These are phyloP conservation scores for Pontederia crassipes DNA, from an alignment of 176 grass and related monocot genomes.

Conservation along the genomic window DNA sequence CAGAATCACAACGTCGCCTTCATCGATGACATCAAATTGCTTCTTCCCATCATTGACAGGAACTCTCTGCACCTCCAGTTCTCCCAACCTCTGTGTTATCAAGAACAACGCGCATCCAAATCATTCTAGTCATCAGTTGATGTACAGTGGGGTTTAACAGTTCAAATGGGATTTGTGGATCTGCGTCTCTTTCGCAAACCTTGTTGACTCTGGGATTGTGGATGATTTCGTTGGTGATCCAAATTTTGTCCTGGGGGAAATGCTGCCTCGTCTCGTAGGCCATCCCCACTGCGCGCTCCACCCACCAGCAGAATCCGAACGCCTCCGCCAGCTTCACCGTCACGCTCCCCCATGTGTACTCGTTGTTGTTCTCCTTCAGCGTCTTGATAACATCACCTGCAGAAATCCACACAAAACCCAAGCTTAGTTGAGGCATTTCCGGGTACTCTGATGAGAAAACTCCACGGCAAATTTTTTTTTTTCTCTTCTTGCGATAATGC, in stretches of 20 bases:
- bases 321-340: constrained; percentile 86
- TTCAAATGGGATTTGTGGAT: not conserved
- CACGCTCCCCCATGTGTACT: constrained; percentile 68
- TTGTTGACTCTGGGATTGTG: constrained; percentile 97
- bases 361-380: constrained; percentile 69
- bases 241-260: constrained; percentile 86
- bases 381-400: constrained; percentile 89
- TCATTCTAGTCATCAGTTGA: too few species aligned
- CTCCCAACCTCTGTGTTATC: constrained; percentile 58
- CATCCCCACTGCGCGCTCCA: constrained; percentile 93
- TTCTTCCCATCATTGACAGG: constrained; percentile 7
- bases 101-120: not conserved
- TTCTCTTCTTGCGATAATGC: too few species aligned
- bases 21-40: constrained; percentile 23
- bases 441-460: too few species aligned
- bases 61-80: constrained; percentile 1
- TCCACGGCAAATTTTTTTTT: too few species aligned
- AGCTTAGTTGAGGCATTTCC: not conserved
- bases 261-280: constrained; percentile 98
- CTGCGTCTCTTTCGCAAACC: constrained; percentile 20
- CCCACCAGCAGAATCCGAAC: constrained; percentile 95
- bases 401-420: not conserved
- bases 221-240: constrained; percentile 98
- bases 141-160: too few species aligned
- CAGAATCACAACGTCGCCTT: constrained; percentile 83